phyloP scores from a whole-genome alignment of 2,329 filamentous ascomycete genomes.

The Curvularia sp. region DNA sequence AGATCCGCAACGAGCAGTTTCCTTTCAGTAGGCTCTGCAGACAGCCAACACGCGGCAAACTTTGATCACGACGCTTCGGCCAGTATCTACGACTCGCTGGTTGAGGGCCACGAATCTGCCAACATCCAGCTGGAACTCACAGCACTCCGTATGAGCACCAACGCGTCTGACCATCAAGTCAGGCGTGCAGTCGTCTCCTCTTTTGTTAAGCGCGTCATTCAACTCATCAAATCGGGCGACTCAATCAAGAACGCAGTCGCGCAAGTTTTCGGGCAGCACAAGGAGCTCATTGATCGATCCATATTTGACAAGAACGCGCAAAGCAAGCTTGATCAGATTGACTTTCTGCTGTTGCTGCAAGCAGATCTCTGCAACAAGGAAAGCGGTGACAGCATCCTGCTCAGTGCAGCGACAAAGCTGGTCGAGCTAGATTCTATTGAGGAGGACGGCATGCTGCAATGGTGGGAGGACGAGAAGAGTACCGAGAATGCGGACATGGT shows the following conservation, averaged over 20 bases:
- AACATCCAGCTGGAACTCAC: conserved; percentile 95
- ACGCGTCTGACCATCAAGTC: conserved; percentile 88
- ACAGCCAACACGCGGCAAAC: conserved; percentile 60
- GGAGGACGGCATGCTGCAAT: conserved; percentile 84
- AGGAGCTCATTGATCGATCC: conserved; percentile 65
- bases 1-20: conserved; percentile 74
- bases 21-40: conserved; percentile 73
- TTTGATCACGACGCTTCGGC: conserved; percentile 90
- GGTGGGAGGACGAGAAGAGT: conserved; percentile 83
- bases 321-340: conserved; percentile 74
- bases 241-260: conserved; percentile 52
- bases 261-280: conserved; percentile 59
- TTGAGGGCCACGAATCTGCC: conserved; percentile 73
- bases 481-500: conserved; percentile 72
- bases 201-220: conserved; percentile 80
- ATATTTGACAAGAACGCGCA: conserved; percentile 64
- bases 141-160: conserved; percentile 86
- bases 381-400: conserved; percentile 72
- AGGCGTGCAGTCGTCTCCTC: conserved; percentile 84
- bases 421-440: conserved; percentile 86
- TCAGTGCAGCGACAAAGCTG: conserved; percentile 81
- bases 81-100: conserved; percentile 85
- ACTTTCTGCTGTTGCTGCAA: conserved; percentile 84
- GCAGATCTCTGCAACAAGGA: conserved; percentile 73
- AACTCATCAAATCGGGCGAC: conserved; percentile 65